These are phyloP conservation scores for Priceomyces haplophilus DNA, from an alignment of 805 yeast genomes.

Conservation along the genomic window DNA sequence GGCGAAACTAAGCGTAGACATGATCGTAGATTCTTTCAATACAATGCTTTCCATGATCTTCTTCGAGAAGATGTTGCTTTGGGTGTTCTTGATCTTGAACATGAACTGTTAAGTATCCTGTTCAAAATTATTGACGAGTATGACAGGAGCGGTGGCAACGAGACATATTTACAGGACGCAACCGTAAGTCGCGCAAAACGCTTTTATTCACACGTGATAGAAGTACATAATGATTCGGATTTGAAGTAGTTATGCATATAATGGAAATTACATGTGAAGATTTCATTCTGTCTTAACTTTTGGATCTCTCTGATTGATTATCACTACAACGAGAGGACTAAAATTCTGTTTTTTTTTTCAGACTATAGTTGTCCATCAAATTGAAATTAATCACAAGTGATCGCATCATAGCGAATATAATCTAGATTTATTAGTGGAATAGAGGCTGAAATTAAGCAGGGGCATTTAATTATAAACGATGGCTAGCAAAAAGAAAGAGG, in stretches of 20 bases:
- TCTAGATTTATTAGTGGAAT: not conserved
- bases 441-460: not conserved
- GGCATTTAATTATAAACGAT: conserved; percentile 1
- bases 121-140: no score
- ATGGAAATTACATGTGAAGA: not conserved
- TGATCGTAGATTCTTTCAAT: no score
- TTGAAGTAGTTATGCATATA: not conserved
- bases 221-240: not conserved
- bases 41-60: no score
- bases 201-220: not conserved
- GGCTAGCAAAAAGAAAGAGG: conserved; percentile 1
- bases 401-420: not conserved
- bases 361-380: not conserved
- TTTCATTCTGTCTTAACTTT: not conserved
- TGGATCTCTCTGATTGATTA: not conserved
- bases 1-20: no score
- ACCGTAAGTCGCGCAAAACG: not conserved
- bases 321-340: not conserved
- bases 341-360: not conserved
- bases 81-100: no score
- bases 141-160: not conserved
- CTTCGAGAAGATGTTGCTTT: no score
- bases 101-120: no score
- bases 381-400: not conserved
- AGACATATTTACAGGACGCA: not conserved